phyloP scores from a whole-genome alignment of 2,329 filamentous ascomycete species.

The Epichloe scottii region DNA sequence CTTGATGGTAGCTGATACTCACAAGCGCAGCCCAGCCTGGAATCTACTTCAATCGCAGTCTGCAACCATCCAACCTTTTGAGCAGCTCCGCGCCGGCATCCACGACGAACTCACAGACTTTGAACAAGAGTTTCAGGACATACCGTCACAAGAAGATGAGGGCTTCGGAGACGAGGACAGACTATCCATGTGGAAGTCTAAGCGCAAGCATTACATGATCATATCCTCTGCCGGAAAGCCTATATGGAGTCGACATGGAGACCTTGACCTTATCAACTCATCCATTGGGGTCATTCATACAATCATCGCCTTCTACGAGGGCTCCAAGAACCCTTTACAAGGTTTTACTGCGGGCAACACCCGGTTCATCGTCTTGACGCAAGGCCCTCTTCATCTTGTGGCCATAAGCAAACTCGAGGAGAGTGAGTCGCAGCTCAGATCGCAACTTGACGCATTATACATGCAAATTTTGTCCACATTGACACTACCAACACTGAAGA shows the following conservation, averaged over 20 bases:
- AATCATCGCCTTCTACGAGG: slow-evolving; percentile 93
- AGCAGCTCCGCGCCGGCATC: slow-evolving; percentile 31
- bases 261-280: slow-evolving; percentile 77
- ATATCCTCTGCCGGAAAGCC: slow-evolving; percentile 93
- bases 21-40: slow-evolving; percentile 56
- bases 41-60: slow-evolving; percentile 52
- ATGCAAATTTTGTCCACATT: slow-evolving; percentile 97
- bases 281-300: slow-evolving; percentile 95
- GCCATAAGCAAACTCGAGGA: slow-evolving; percentile 89
- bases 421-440: slow-evolving; percentile 74
- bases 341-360: slow-evolving; percentile 80
- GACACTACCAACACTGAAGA: slow-evolving; percentile 74
- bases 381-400: slow-evolving; percentile 83
- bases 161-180: slow-evolving; percentile 41
- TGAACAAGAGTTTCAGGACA: slow-evolving; percentile 62
- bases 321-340: slow-evolving; percentile 60
- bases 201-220: slow-evolving; percentile 95
- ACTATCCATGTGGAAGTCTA: slow-evolving; percentile 71
- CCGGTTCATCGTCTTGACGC: slow-evolving; percentile 73
- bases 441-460: slow-evolving; percentile 85
- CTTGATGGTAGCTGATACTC: slow-evolving; percentile 60
- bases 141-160: slow-evolving; percentile 42
- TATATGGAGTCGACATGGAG: slow-evolving; percentile 91
- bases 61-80: slow-evolving; percentile 47
- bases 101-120: slow-evolving; percentile 54